Conservation (phyloP, 1,139 yeast genomes). For the Taiozyma sp. region DNA sequence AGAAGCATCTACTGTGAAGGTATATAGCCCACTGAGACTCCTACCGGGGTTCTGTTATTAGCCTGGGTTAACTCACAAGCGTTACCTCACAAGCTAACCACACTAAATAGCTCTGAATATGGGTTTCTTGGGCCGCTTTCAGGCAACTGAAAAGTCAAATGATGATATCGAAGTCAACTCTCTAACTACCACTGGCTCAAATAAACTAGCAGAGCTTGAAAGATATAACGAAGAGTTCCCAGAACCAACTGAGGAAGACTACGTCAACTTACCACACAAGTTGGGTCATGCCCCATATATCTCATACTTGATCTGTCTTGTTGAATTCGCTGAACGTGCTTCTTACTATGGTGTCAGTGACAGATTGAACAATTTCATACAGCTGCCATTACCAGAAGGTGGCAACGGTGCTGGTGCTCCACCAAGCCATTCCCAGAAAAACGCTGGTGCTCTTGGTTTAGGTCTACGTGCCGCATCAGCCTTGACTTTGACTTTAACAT, state of each 20-base stretch:
- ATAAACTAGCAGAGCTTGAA: slow-evolving; percentile 1
- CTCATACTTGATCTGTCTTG: slow-evolving; percentile 72
- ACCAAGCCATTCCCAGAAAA: slow-evolving; percentile 35
- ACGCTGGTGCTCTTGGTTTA: slow-evolving; percentile 56
- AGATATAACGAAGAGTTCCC: slow-evolving; percentile 19
- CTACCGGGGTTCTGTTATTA: not conserved
- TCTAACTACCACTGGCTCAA: not conserved
- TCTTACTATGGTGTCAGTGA: slow-evolving; percentile 76
- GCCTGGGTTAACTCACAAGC: too few relatives aligned
- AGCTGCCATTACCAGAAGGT: slow-evolving; percentile 48
- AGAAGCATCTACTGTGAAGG: not conserved
- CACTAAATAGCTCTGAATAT: not conserved
- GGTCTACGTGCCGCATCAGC: slow-evolving; percentile 70
- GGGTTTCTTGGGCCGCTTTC: not conserved
- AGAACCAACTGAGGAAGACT: slow-evolving; percentile 23
- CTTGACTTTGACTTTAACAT: slow-evolving; percentile 73
- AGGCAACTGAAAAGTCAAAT: not conserved
- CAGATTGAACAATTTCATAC: slow-evolving; percentile 78
- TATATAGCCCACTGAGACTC: not conserved
- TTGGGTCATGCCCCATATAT: slow-evolving; percentile 37
- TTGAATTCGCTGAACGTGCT: slow-evolving; percentile 80
- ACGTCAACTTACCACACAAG: slow-evolving; percentile 11
- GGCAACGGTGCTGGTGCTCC: slow-evolving; percentile 44
- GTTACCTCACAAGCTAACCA: too few relatives aligned
- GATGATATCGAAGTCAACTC: not conserved